Evolutionary conservation across 1,139 yeast species (phyloP).

Genomic region (Nadsonia commutata): DNA sequence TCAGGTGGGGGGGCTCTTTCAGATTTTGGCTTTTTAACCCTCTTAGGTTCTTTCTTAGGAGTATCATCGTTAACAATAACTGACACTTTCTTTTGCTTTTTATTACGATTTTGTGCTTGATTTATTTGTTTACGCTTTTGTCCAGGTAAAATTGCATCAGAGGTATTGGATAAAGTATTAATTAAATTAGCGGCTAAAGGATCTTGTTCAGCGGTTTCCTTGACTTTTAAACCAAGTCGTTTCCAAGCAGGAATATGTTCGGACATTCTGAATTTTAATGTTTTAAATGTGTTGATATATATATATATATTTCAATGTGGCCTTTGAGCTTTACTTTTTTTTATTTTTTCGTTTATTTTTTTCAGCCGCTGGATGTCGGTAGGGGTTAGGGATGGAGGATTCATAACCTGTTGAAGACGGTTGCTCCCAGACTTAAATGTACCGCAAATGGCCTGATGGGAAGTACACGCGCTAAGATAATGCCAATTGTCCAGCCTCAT

Average conservation of each 20-base stretch:
- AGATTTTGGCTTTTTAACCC: constrained; percentile 58
- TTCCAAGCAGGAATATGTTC: constrained; percentile 75
- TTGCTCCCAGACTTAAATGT: no score
- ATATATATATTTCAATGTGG: no score
- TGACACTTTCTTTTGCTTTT: neutral
- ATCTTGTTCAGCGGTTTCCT: constrained; percentile 9
- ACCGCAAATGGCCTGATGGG: no score
- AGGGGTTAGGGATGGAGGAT: no score
- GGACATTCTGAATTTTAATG: no score
- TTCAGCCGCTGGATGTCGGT: no score
- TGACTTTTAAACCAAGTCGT: constrained; percentile 56
- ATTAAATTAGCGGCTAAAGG: constrained; percentile 9
- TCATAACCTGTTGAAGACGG: no score
- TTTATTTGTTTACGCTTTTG: constrained; percentile 25
- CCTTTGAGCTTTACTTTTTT: no score
- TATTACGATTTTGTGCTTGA: constrained; percentile 17
- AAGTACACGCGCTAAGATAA: no score
- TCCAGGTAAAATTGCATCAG: neutral
- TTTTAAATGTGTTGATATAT: no score
- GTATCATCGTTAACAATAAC: neutral
- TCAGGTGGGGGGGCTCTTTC: constrained; percentile 68
- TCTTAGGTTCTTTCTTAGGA: constrained; percentile 49
- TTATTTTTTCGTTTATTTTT: no score
- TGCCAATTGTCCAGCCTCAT: no score
- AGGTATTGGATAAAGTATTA: constrained; percentile 9